Base-by-base conservation (phyloP, 164 flowering plant species). In the Paratinospora sagittata region DNA sequence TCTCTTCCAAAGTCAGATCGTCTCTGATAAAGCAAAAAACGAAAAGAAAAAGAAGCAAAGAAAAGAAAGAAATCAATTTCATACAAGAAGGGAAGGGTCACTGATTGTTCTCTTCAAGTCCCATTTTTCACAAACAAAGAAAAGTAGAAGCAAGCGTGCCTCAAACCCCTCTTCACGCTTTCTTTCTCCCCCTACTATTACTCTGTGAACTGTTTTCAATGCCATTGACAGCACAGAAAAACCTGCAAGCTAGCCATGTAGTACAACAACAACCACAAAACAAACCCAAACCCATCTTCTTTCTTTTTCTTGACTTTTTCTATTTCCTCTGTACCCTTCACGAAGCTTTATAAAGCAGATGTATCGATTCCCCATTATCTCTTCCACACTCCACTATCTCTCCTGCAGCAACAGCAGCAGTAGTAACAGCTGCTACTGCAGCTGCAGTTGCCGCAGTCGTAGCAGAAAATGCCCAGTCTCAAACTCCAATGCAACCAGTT, bases 401-500 rank as follows among this genome's bases (percentile, higher is more conserved):
- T n/a, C 2, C 69, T 67, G 69, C 68, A 43, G 12, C 26, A 43
- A 12, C 24, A 43, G 4, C 47, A 10, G n/a, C 52, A 67, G n/a
- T 24, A 10, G n/a, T 27, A 67, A 9, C 33, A 23, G 45, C 49
- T 24, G 68, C 47, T 9, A 1, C 52, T 10, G 12, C 49, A 36
- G 39, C 68, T 4, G 45, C 13, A 36, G 5, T 27, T 27, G 43
- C 14, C 8, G 6, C 62, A 26, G 36, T 21, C 12, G 10, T 65
- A 60, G 43, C 36, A 61, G 52, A 19, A 64, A 57, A 13, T 21
- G 10, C 33, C 37, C 68, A 64, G 68, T 26, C 68, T 68, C 76
- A 68, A 68, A 74, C 61, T 74, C 63, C 72, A 74, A 74, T 6
- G 68, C 72, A 69, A 63, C 27, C 76, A 63, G 21, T 23, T 60